A percentile compares a stretch with the other conserved stretches of the same genome.
Evolutionary conservation across 768 basidiomycete genomes (phyloP).

Genomic region (Naganishia antarctica): DNA sequence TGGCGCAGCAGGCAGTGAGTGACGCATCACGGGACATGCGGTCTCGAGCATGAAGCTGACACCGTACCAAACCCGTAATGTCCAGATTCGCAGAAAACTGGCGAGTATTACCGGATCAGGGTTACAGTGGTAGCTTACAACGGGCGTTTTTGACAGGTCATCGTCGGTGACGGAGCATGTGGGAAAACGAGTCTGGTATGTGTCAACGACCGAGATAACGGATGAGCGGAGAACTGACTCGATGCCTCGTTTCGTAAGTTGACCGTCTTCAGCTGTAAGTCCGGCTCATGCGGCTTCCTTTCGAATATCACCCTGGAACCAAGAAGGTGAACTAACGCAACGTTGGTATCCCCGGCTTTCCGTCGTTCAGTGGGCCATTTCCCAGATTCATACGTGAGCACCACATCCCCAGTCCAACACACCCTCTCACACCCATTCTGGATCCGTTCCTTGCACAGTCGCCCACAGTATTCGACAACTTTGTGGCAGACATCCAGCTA

Average conservation of each 20-base stretch:
- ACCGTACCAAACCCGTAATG: no score
- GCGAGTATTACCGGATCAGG: slow-evolving; percentile 51
- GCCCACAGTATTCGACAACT: slow-evolving; percentile 82
- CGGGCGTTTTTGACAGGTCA: slow-evolving; percentile 51
- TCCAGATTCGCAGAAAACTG: slow-evolving; percentile 83
- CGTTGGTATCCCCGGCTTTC: not conserved
- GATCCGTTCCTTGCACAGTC: slow-evolving; percentile 54
- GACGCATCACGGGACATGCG: no score
- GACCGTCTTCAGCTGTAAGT: slow-evolving; percentile 24
- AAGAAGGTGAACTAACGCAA: no score
- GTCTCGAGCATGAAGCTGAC: no score
- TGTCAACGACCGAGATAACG: no score
- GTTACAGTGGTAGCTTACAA: not conserved
- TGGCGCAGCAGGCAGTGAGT: slow-evolving; percentile 15
- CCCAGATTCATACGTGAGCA: slow-evolving; percentile 38
- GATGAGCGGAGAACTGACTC: no score
- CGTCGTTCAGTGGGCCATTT: slow-evolving; percentile 44
- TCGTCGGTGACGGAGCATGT: slow-evolving; percentile 94
- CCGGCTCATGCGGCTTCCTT: no score
- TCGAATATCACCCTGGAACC: no score
- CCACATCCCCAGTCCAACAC: not conserved
- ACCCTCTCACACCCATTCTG: slow-evolving; percentile 14
- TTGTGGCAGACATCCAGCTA: slow-evolving; percentile 94
- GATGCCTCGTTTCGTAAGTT: slow-evolving; percentile 22
- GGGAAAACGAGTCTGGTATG: slow-evolving; percentile 61